Percentiles rank a stretch among this genome's conserved stretches.
These are phyloP conservation scores for Desmodesmus armatus DNA, from an alignment of 139 green algal genomes.

Conservation along the genomic window DNA sequence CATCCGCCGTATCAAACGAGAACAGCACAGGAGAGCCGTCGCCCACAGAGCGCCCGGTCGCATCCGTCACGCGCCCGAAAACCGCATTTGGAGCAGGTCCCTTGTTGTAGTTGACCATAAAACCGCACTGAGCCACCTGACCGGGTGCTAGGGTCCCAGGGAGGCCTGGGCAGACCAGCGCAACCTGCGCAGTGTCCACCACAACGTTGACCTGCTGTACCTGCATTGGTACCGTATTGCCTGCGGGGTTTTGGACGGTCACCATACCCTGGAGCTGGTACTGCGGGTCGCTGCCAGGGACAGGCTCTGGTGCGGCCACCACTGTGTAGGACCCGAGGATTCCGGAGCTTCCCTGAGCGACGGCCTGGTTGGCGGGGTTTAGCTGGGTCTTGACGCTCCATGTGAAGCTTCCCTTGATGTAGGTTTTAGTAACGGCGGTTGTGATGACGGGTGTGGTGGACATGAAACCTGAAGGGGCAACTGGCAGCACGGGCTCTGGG, in stretches of 20 bases:
- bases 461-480: background rate
- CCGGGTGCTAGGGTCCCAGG: background rate
- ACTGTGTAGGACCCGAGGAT: constrained; percentile 25
- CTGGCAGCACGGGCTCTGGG: background rate
- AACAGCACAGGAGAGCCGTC: no score
- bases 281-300: background rate
- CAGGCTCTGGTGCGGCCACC: background rate
- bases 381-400: background rate
- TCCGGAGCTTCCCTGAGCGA: background rate
- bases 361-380: background rate
- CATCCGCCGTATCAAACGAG: no score
- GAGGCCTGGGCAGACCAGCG: background rate
- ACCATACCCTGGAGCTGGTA: background rate
- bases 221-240: background rate
- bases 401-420: background rate
- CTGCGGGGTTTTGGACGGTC: background rate
- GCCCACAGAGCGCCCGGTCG: no score
- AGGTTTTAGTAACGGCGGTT: constrained; percentile 10
- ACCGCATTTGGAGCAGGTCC: background rate
- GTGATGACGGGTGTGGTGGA: background rate
- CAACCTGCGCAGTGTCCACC: background rate
- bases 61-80: no score
- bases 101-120: background rate
- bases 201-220: background rate
- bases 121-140: background rate